Conservation (phyloP, 1,284 basidiomycete genomes). For the Mycena citricolor region DNA sequence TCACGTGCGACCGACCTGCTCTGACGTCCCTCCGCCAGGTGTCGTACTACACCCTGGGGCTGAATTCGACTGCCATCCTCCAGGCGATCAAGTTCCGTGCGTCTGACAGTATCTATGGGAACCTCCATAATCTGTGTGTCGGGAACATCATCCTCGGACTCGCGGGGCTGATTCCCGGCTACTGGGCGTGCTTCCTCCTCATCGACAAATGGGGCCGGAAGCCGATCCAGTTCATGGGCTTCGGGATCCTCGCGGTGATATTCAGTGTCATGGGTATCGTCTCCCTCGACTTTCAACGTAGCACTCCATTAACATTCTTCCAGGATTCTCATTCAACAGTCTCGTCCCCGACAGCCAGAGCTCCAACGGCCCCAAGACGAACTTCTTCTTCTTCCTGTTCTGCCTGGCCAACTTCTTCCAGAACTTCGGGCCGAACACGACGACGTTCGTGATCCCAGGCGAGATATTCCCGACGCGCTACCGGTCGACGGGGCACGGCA, state of each 20-base stretch:
- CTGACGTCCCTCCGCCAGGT: constrained; percentile 38
- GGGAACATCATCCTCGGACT: constrained; percentile 47
- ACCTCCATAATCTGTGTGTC: constrained; percentile 32
- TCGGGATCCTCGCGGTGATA: constrained; percentile 50
- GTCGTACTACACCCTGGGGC: constrained; percentile 60
- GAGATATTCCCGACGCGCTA: constrained; percentile 57
- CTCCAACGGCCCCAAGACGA: constrained; percentile 25
- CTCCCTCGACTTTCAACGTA: not conserved
- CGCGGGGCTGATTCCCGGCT: constrained; percentile 51
- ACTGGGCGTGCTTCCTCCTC: constrained; percentile 47
- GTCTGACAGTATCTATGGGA: constrained; percentile 22
- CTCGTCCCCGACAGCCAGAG: constrained; percentile 41
- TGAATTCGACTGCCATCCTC: constrained; percentile 55
- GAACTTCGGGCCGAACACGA: constrained; percentile 51
- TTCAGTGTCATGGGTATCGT: constrained; percentile 49
- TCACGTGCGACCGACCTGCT: not conserved
- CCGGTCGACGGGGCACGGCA: constrained; percentile 68
- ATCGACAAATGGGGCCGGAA: constrained; percentile 55
- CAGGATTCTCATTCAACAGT: constrained; percentile 57
- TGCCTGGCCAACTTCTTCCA: constrained; percentile 54
- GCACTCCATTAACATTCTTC: constrained; percentile 7
- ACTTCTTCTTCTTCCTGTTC: constrained; percentile 63
- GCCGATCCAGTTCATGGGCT: constrained; percentile 61
- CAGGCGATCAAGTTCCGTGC: constrained; percentile 33
- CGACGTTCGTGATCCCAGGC: constrained; percentile 55